A percentile compares a stretch with the other conserved stretches of the same genome.
phyloP scores from a whole-genome alignment of 176 grass and related monocot genomes.

The Aegilops bicornis region DNA sequence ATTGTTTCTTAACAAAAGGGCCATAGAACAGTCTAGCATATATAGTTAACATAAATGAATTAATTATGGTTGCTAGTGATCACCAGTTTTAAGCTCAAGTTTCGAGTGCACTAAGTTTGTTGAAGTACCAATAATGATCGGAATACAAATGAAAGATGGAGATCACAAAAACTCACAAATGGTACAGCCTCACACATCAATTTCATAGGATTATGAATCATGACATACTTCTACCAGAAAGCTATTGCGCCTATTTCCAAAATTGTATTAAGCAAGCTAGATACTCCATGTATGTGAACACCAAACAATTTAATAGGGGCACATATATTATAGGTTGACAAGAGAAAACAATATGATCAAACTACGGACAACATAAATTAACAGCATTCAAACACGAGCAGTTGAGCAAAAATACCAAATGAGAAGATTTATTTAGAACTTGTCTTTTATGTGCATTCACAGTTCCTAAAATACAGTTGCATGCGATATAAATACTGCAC shows the following conservation, averaged over 20 bases:
- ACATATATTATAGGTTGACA: slow-evolving; percentile 11
- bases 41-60: slow-evolving; percentile 9
- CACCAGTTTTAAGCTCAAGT: background rate
- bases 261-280: background rate
- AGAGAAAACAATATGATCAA: background rate
- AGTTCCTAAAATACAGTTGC: slow-evolving; percentile 9
- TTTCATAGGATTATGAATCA: background rate
- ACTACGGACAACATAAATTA: background rate
- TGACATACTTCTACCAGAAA: background rate
- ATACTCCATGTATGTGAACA: background rate
- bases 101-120: background rate
- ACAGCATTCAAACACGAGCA: slow-evolving; percentile 14
- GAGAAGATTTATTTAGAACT: background rate
- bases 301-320: background rate
- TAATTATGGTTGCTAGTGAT: background rate
- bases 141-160: slow-evolving; percentile 8
- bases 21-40: background rate
- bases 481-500: background rate
- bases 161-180: background rate
- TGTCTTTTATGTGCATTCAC: background rate
- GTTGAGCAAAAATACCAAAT: background rate
- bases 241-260: background rate
- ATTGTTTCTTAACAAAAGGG: background rate
- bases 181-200: background rate
- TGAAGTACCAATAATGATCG: background rate